phyloP scores from a whole-genome alignment of 306 rosid genomes.

The Ormosia emarginata region DNA sequence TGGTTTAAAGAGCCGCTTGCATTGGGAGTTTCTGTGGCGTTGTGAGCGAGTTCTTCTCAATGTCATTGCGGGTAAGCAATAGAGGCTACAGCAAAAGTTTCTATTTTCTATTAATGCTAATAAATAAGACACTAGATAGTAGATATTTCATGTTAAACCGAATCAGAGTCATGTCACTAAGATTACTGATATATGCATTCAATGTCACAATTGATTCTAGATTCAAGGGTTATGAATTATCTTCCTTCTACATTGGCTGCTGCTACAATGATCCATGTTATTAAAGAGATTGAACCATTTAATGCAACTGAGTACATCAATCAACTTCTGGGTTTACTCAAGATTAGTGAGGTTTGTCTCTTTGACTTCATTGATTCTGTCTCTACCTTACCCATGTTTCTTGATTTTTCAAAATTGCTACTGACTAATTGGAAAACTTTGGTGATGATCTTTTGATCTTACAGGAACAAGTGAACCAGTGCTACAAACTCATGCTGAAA shows the following conservation, averaged over 20 bases:
- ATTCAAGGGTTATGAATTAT: slow-evolving; percentile 56
- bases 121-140: not conserved
- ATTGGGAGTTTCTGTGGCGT: slow-evolving; percentile 73
- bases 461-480: slow-evolving; percentile 65
- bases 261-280: slow-evolving; percentile 76
- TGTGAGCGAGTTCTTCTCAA: slow-evolving; percentile 74
- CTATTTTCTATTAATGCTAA: not conserved
- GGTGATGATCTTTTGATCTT: slow-evolving; percentile 28
- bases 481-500: slow-evolving; percentile 59
- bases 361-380: not conserved
- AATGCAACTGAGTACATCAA: slow-evolving; percentile 58
- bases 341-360: slow-evolving; percentile 67
- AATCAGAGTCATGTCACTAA: not conserved
- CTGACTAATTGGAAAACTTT: not conserved
- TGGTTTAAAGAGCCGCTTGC: slow-evolving; percentile 63
- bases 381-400: not conserved
- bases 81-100: not conserved
- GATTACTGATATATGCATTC: not conserved
- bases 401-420: not conserved
- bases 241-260: slow-evolving; percentile 84
- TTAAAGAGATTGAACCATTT: slow-evolving; percentile 63
- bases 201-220: slow-evolving; percentile 35
- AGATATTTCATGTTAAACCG: not conserved
- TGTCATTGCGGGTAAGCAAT: slow-evolving; percentile 55
- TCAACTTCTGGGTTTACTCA: slow-evolving; percentile 64